Base-by-base conservation (phyloP, 1,284 basidiomycete species). In the Paramarasmius palmivorus region DNA sequence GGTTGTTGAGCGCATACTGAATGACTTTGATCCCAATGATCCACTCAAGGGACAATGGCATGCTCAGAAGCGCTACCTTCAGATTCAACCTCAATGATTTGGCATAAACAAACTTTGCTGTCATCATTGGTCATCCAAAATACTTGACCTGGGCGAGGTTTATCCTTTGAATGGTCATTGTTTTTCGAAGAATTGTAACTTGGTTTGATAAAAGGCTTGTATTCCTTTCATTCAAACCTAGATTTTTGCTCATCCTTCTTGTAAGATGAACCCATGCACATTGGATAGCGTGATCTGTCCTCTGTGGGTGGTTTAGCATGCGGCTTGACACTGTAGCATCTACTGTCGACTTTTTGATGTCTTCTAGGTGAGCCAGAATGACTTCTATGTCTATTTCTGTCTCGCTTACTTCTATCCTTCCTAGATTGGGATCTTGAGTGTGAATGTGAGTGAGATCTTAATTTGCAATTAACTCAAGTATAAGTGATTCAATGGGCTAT, bases 401-500 rank as follows among this genome's bases (percentile, higher is more conserved):
- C 2, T n/a, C n/a, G n/a, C 23, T 22, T 20, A 32, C 14, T n/a
- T 38, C 41, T 37, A 10, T 17, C 34, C 7, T 36, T 41, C 17
- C 47, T 17, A 2, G 47, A 49, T 12, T 36, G 35, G 15, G 47
- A 49, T 15, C 36, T 32, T 22, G n/a, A 1, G 1, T 34, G 3
- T 3, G 23, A 5, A 7, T 35, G 29, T 23, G 47, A 46, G 20
- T 51, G 34, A 14, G 20, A 10, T n/a, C n/a, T n/a, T n/a, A 73
- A 63, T 46, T 46, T n/a, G 25, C 44, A 23, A 26, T 32, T 4
- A 46, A 46, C 17, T 46, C 44, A 1, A 46, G 63, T 17, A 53
- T 66, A 0, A 68, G 57, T 20, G 63, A 59, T 1, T 59, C 65
- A 0, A 74, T 68, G 0, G 67, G 68, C 1, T 72, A 64, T 72